Evolutionary conservation across 257 asterid genomes (phyloP), one percentile per base, ranked within the genome.

Genomic region (Oldenlandia corymbosa): DNA sequence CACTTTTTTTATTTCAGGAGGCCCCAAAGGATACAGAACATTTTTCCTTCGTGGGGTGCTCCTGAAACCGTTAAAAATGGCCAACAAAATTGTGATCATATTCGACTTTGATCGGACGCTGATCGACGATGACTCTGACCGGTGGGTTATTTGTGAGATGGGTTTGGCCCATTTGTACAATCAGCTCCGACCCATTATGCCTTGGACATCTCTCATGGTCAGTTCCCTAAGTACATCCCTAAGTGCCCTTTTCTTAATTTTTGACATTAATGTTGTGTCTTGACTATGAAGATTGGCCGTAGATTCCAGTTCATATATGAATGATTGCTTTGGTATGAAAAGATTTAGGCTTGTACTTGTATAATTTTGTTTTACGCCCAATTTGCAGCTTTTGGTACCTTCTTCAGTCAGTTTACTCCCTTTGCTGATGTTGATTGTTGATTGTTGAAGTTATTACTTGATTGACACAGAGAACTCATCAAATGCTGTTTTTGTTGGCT

Each of bases 141-240:
- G 95, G 74, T 85, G 97, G 97, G 89, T 90, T 21, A 42, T 85
- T 11, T 72, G 81, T 20, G 66, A 75, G 52, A 82, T 87, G 95
- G 92, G 86, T 21, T 77, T 87, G 58, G 70, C 80, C 70, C 46
- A 72, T 41, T 65, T 80, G 81, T 87, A 76, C 85, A 71, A 77
- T 68, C 85, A 81, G 60, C 88, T 87, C 71, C 93, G 76, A 32
- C 72, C 81, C 64, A 70, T 84, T 20, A 54, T 90, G 56, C 92
- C 93, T 42, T 91, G 97, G 97, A 88, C 80, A 58, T 58, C 87
- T 72, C 96, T 91, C 78, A 84, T 88, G 96, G 97, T 90, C 28
- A 50, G 77, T 59, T 26, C 37, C 5, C 20, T 18, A 31, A 45
- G 8, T 31, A 7, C 28, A 45, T 7, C 16, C 13, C 43, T 13